Evolutionary conservation across 1,284 basidiomycete genomes (phyloP), one percentile per base, ranked within the genome.

Genomic region (Pseudozyma sp.): DNA sequence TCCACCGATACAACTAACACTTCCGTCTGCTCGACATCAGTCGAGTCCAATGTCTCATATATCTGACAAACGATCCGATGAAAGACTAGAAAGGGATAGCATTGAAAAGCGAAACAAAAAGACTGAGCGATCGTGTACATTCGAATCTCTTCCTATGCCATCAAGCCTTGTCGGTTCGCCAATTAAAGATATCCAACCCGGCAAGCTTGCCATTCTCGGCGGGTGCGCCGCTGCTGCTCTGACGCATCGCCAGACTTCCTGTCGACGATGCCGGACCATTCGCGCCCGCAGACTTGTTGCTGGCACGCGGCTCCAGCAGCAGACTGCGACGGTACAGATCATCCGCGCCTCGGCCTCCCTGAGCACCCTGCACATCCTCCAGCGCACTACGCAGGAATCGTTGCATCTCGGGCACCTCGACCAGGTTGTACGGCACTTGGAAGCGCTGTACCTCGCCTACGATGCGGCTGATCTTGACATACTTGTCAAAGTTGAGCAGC

Each of bases 401-500:
- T 81, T 94, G 92, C 19, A 94, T 90, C 85, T 95, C 94, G 3
- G 90, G 88, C 11, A 96, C 92, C 70, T 90, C 90, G 79, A 92
- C 90, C 60, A 96, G 86, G 69, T 90, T 90, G 85, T 92, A 96
- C 1, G 90, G 88, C 16, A 90, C 89, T 77, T 99, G 96, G 87
- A 96, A 98, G 40, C 94, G 90, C 85, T 94, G 92, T 88, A 98
- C 93, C 79, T 96, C 92, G 91, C 77, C 44, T 50, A 80, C 55
- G n/a, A 74, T 77, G 16, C 76, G 68, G 50, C 73, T 75, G 52
- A 84, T 78, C 72, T 81, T 79, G 54, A 75, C 90, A 65, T 86
- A 87, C 51, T 85, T 84, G 86, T 95, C 96, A 84, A 97, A 95
- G 85, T 99, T 99, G 84, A 98, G 88, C 50, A 99, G 86, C 81